Evolutionary conservation across 2,329 filamentous ascomycete species (phyloP).

Genomic region (Nemania sp.): DNA sequence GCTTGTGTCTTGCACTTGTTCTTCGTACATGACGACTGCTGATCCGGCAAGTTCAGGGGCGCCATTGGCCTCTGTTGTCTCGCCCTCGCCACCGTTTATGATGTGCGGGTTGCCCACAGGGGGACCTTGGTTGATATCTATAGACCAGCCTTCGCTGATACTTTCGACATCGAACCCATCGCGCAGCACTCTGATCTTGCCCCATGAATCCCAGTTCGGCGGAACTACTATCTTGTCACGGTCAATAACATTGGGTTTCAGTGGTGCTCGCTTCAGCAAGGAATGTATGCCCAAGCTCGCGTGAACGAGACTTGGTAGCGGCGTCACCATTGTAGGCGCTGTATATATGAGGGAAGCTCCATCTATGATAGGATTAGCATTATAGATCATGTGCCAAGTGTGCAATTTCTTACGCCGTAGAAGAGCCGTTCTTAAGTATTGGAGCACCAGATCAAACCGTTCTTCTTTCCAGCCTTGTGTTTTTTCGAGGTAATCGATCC

Average conservation of each 20-base stretch:
- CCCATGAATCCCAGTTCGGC: constrained; percentile 98
- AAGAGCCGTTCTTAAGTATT: constrained; percentile 86
- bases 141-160: constrained; percentile 81
- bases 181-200: constrained; percentile 88
- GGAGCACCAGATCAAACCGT: constrained; percentile 92
- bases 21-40: constrained; percentile 75
- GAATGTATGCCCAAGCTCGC: constrained; percentile 86
- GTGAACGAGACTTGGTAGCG: constrained; percentile 78
- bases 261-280: constrained; percentile 73
- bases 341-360: constrained; percentile 86
- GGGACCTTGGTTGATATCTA: constrained; percentile 70
- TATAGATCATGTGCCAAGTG: neutral
- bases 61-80: constrained; percentile 34
- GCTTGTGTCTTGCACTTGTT: constrained; percentile 76
- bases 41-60: constrained; percentile 55
- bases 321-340: constrained; percentile 73
- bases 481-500: constrained; percentile 87
- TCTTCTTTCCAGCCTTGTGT: constrained; percentile 94
- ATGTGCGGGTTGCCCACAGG: constrained; percentile 40
- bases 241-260: constrained; percentile 91
- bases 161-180: constrained; percentile 92
- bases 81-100: constrained; percentile 30
- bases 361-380: constrained; percentile 51
- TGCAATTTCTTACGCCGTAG: constrained; percentile 69
- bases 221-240: constrained; percentile 93